Evolutionary conservation across 1,284 basidiomycete genomes (phyloP).

Genomic region (Trametes versicolor): DNA sequence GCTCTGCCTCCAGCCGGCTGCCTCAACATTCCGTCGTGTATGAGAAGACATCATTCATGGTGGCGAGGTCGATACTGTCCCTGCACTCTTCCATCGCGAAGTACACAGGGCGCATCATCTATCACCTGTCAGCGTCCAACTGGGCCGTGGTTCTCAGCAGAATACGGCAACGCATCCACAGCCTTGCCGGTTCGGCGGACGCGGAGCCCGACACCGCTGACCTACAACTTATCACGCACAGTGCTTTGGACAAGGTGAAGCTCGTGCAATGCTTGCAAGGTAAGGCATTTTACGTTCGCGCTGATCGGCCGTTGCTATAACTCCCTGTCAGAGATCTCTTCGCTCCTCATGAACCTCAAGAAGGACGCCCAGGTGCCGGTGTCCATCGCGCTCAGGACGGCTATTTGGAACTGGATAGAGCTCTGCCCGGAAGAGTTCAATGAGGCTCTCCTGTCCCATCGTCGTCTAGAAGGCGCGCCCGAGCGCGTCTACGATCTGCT

Average conservation of each 20-base stretch:
- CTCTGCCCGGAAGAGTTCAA: constrained; percentile 86
- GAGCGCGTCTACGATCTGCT: constrained; percentile 87
- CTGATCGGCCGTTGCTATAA: constrained; percentile 2
- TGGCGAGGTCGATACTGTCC: constrained; percentile 64
- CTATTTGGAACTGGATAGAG: constrained; percentile 95
- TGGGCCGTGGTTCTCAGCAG: constrained; percentile 85
- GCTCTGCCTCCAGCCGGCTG: constrained; percentile 46
- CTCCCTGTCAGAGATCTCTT: constrained; percentile 72
- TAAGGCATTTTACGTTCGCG: constrained; percentile 40
- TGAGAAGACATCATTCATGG: constrained; percentile 74
- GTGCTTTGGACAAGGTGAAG: constrained; percentile 71
- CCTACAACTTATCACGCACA: constrained; percentile 78
- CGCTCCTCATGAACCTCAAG: constrained; percentile 87
- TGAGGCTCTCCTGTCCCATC: constrained; percentile 70
- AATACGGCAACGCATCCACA: constrained; percentile 78
- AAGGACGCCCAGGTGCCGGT: constrained; percentile 79
- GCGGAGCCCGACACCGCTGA: constrained; percentile 75
- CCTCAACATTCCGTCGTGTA: constrained; percentile 60
- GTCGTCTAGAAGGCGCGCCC: constrained; percentile 80
- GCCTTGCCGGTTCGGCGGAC: constrained; percentile 63
- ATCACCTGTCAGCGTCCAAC: constrained; percentile 90
- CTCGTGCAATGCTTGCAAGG: constrained; percentile 76
- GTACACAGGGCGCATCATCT: constrained; percentile 83
- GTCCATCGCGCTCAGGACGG: constrained; percentile 78
- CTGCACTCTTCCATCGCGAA: constrained; percentile 72